A percentile compares a stretch with the other conserved stretches of the same genome.
These are phyloP conservation scores for Sporothrix humicola DNA, from an alignment of 2,329 filamentous ascomycete genomes.

Conservation along the genomic window DNA sequence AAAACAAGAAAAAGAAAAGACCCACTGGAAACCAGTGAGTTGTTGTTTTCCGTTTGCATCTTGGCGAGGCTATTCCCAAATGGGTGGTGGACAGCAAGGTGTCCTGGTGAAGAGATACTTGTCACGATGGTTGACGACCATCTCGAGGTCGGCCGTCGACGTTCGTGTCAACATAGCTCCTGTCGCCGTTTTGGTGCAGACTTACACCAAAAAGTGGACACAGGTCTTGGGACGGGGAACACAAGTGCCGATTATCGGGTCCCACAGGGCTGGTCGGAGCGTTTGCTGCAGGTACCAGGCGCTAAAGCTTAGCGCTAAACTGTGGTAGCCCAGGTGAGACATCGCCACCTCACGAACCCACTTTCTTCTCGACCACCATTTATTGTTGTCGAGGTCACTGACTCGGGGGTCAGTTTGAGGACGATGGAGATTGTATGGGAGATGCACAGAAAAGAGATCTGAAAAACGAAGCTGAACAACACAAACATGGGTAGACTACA, in stretches of 20 bases:
- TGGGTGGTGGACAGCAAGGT: too few relatives aligned
- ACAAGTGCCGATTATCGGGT: too few relatives aligned
- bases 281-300: not conserved
- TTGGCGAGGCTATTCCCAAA: not conserved
- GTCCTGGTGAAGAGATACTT: not conserved
- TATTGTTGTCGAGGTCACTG: not conserved
- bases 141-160: not conserved
- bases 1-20: not conserved
- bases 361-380: not conserved
- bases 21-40: not conserved
- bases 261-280: not conserved
- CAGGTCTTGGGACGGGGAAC: not conserved
- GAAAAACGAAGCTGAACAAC: not conserved
- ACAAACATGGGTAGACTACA: too few relatives aligned
- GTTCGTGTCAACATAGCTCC: not conserved
- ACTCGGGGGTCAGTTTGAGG: not conserved
- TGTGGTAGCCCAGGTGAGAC: not conserved
- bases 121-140: not conserved
- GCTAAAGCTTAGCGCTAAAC: not conserved
- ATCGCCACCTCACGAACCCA: not conserved
- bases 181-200: not conserved
- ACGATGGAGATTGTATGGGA: not conserved
- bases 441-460: too few relatives aligned
- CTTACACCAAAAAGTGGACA: conserved; percentile 4
- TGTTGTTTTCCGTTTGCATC: not conserved